Conservation (phyloP, 345 rosid species). For the Psidium friedrichsthalianum region DNA sequence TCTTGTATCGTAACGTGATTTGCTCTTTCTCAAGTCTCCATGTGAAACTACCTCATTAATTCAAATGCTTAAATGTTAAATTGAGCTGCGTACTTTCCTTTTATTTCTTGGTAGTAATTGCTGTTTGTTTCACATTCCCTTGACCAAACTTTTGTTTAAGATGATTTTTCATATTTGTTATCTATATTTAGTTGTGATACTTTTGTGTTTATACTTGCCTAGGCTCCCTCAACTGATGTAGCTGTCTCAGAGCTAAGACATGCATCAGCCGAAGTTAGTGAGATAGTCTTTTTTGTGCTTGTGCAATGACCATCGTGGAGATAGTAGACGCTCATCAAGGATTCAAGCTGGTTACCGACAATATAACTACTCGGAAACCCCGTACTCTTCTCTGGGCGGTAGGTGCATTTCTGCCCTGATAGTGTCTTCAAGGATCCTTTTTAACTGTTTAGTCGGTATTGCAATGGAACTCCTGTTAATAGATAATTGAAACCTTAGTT, state of each 20-base stretch:
- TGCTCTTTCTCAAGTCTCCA: background rate
- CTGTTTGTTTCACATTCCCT: background rate
- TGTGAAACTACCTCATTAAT: background rate
- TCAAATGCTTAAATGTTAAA: background rate
- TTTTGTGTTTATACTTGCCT: conserved; percentile 5
- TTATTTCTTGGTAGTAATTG: background rate
- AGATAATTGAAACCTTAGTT: background rate
- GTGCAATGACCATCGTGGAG: conserved; percentile 98
- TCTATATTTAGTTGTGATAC: background rate
- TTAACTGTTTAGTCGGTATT: background rate
- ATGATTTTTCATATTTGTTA: background rate
- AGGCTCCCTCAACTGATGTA: conserved; percentile 97
- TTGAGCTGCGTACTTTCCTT: background rate
- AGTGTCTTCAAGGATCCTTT: background rate
- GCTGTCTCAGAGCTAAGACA: conserved; percentile 78
- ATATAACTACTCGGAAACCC: conserved; percentile 88
- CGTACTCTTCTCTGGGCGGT: conserved; percentile 91
- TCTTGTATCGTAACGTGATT: no score
- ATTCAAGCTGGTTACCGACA: conserved; percentile 94
- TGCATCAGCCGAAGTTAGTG: conserved; percentile 94
- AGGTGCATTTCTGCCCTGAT: conserved; percentile 6
- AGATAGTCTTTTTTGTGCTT: conserved; percentile 89
- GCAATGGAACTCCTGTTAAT: background rate
- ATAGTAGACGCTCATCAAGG: conserved; percentile 99
- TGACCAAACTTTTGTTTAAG: background rate